These are phyloP conservation scores for Ustilago curta DNA, from an alignment of 1,284 basidiomycete species.

Conservation along the genomic window DNA sequence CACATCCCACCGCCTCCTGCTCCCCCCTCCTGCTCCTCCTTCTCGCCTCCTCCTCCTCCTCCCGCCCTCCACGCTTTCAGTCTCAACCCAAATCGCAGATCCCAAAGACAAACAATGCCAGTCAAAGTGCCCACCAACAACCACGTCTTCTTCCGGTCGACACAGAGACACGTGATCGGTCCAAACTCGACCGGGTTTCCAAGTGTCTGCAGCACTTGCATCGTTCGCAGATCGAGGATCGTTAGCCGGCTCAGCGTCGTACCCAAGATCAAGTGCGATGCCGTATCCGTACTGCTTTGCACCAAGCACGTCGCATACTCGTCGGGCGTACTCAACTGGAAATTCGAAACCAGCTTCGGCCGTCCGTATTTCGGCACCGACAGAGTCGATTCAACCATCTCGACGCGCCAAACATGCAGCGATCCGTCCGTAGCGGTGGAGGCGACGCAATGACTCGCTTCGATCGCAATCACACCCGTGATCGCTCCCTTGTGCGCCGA, in stretches of 20 bases:
- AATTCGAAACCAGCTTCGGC: conserved; percentile 68
- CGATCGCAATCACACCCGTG: conserved; percentile 67
- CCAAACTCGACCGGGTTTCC: conserved; percentile 87
- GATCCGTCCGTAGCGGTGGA: conserved; percentile 70
- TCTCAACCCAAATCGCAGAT: conserved; percentile 89
- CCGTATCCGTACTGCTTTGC: conserved; percentile 43
- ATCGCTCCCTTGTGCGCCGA: conserved; percentile 68
- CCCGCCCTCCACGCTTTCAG: conserved; percentile 83
- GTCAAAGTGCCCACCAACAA: conserved; percentile 85
- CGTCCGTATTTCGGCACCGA: conserved; percentile 70
- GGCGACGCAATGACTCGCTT: conserved; percentile 70
- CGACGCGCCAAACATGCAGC: conserved; percentile 70
- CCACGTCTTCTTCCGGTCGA: conserved; percentile 83
- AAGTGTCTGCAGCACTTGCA: conserved; percentile 81
- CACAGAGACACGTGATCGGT: conserved; percentile 83
- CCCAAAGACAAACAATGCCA: conserved; percentile 89
- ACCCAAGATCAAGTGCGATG: conserved; percentile 77
- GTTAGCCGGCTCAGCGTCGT: conserved; percentile 83
- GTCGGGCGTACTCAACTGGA: conserved; percentile 63
- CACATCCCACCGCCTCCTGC: conserved; percentile 12
- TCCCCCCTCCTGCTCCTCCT: conserved; percentile 71
- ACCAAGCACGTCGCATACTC: conserved; percentile 68
- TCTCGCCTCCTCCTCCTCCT: conserved; percentile 68
- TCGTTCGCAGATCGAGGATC: conserved; percentile 86
- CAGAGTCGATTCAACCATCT: conserved; percentile 59